phyloP scores from a whole-genome alignment of 2,329 filamentous ascomycete species.

The Drechslerella dactyloides region DNA sequence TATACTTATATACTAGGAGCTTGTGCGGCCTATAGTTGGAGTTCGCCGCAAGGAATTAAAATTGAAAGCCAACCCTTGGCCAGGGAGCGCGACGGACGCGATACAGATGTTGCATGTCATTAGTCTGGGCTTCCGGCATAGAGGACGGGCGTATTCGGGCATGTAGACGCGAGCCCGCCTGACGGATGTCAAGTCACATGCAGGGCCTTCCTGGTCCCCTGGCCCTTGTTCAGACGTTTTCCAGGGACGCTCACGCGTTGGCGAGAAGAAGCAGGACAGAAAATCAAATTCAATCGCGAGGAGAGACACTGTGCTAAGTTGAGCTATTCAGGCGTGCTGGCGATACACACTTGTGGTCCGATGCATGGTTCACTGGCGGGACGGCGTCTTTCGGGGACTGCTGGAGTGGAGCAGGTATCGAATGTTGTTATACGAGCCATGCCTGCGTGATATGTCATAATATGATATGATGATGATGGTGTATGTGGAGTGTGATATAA shows the following conservation, averaged over 20 bases:
- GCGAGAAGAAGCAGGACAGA: not conserved
- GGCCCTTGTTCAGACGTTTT: not conserved
- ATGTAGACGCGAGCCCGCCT: not conserved
- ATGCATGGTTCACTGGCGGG: not conserved
- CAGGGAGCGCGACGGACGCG: not conserved
- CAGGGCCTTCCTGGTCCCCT: not conserved
- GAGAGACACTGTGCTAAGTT: not conserved
- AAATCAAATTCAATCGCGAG: not conserved
- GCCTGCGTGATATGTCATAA: not conserved
- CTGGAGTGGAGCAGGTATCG: not conserved
- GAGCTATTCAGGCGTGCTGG: not conserved
- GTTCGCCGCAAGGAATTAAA: too few relatives aligned
- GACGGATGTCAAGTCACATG: not conserved
- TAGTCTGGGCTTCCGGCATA: not conserved
- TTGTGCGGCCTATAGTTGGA: not conserved
- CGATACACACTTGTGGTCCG: not conserved
- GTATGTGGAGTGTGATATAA: too few relatives aligned
- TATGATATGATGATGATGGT: too few relatives aligned
- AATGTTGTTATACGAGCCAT: not conserved
- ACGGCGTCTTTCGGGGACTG: not conserved
- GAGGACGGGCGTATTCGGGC: not conserved
- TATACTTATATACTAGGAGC: not conserved
- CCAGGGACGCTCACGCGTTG: not conserved
- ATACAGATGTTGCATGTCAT: too few relatives aligned
- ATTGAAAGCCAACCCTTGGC: too few relatives aligned